Evolutionary conservation across 139 green algal species (phyloP), one percentile per base, ranked within the genome.

Genomic region (Yamagishiella unicocca): DNA sequence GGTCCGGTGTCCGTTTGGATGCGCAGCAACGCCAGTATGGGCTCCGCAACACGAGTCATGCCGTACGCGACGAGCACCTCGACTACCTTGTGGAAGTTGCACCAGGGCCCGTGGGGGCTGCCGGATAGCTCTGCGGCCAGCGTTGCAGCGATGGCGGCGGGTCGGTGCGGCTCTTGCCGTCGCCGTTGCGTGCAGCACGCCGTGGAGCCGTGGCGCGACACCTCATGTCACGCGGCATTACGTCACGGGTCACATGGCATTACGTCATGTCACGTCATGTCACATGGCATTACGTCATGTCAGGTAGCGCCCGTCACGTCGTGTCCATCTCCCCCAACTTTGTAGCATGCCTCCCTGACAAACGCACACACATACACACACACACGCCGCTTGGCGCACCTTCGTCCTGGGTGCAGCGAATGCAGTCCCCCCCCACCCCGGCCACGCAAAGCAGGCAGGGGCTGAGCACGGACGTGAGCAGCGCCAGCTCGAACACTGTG

Each of bases 21-120:
- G 21, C n/a, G 7, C 33, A 68, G 29, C 27, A 2, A 53, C 12
- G 35, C 19, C 75, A 64, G 29, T 8, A 55, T 29, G 19, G 72
- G 50, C 50, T 50, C 50, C 50, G 50, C 14, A n/a, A 82, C 53
- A 10, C 2, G 31, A 4, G 5, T 66, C 75, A 82, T 82, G 50
- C 75, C 75, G 75, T 82, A 82, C 75, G 75, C 75, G 14, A 82
- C 75, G 3, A 82, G 50, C 50, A 82, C 75, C 75, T 82, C 75
- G 21, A 82, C 1, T 4, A 82, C 12, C 53, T 82, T 82, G 50
- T 37, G 12, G 33, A 82, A 82, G 53, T 50, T 82, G 50, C 31
- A 46, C 50, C 50, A 82, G 14, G 75, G 75, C 21, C 75, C 45
- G 75, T 82, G 53, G 8, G 43, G 46, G 50, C 31, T 70, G 75